These are phyloP conservation scores for Magnusiomyces tetraspermus DNA, from an alignment of 1,139 yeast species.

Conservation along the genomic window DNA sequence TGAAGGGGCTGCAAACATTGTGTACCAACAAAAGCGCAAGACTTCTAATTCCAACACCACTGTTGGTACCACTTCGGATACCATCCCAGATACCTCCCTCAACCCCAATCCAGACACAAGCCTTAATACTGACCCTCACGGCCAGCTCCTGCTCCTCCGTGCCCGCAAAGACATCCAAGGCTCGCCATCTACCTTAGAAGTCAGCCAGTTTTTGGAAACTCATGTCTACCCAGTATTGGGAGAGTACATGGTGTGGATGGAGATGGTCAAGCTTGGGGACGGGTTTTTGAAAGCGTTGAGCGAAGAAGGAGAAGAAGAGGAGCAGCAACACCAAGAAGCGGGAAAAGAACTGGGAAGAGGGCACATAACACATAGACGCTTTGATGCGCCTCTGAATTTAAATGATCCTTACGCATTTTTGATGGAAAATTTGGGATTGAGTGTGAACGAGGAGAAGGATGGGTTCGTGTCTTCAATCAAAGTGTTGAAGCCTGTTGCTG, in stretches of 20 bases:
- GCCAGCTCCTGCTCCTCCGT: constrained; percentile 19
- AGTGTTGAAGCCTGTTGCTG: too few relatives aligned
- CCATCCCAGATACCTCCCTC: too few relatives aligned
- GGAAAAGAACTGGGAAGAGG: too few relatives aligned
- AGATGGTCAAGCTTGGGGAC: constrained; percentile 15
- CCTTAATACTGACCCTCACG: constrained; percentile 9
- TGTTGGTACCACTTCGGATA: too few relatives aligned
- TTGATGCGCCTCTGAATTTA: constrained; percentile 8
- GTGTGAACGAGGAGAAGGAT: neutral
- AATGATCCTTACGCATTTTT: constrained; percentile 18
- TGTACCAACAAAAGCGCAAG: too few relatives aligned
- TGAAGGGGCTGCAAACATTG: constrained; percentile 26
- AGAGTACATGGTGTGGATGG: constrained; percentile 13
- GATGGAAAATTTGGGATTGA: constrained; percentile 15
- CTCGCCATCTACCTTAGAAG: constrained; percentile 15
- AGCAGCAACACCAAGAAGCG: too few relatives aligned
- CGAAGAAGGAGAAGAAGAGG: neutral
- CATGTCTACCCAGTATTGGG: constrained; percentile 16
- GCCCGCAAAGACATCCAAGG: constrained; percentile 20
- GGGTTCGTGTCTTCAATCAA: neutral
- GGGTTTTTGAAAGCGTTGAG: constrained; percentile 8
- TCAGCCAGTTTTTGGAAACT: constrained; percentile 15
- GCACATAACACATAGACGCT: too few relatives aligned
- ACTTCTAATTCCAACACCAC: too few relatives aligned
- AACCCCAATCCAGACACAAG: too few relatives aligned